Evolutionary conservation across 257 asterid genomes (phyloP).

Genomic region (Gynochthodes officinalis): DNA sequence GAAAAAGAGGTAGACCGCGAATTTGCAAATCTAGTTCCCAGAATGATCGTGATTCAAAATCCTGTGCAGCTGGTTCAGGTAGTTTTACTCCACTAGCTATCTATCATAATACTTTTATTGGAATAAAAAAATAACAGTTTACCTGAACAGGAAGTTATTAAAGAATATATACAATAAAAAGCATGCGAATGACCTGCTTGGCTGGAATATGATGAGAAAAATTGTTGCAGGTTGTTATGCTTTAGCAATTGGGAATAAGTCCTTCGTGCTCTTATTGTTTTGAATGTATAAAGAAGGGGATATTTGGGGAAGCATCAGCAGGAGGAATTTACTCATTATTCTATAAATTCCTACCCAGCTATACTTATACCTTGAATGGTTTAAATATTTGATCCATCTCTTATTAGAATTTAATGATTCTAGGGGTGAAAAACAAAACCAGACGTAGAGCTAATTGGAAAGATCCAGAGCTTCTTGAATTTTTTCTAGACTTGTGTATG

Average conservation of each 20-base stretch:
- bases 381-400: background rate
- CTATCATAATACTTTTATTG: background rate
- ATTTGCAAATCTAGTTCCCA: background rate
- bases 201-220: background rate
- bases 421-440: background rate
- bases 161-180: background rate
- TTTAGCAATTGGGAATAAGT: background rate
- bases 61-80: background rate
- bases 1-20: background rate
- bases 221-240: background rate
- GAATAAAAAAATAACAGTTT: background rate
- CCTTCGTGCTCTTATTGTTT: background rate
- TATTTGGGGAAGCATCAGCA: background rate
- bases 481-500: background rate
- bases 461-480: background rate
- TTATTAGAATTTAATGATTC: background rate
- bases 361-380: background rate
- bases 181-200: background rate
- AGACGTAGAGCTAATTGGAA: background rate
- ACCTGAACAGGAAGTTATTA: background rate
- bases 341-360: background rate
- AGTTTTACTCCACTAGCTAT: background rate
- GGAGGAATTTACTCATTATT: background rate
- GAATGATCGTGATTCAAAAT: background rate
- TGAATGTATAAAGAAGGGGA: background rate